Evolutionary conservation across 2,329 filamentous ascomycete genomes (phyloP).

Genomic region (Albophoma yamanashiensis): DNA sequence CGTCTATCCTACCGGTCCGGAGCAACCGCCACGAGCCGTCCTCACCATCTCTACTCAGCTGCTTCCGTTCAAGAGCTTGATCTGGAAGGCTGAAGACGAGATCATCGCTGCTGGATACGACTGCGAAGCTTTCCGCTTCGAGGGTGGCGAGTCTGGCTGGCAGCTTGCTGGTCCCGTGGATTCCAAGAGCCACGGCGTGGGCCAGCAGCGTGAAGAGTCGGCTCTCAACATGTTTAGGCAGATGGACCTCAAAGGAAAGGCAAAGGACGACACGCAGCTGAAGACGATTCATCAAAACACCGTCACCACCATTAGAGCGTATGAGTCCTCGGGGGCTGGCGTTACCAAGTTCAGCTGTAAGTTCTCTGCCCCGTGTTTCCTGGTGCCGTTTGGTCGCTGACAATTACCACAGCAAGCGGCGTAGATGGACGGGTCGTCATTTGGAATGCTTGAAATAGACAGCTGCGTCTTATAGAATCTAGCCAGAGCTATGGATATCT

Average conservation of each 20-base stretch:
- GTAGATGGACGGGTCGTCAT: slow-evolving; percentile 76
- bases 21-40: slow-evolving; percentile 83
- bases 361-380: slow-evolving; percentile 20
- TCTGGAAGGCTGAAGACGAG: slow-evolving; percentile 87
- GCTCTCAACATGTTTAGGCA: slow-evolving; percentile 97
- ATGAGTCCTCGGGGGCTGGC: slow-evolving; percentile 51
- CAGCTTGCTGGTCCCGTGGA: slow-evolving; percentile 73
- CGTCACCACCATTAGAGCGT: slow-evolving; percentile 73
- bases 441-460: slow-evolving; percentile 49
- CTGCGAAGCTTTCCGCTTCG: slow-evolving; percentile 81
- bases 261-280: slow-evolving; percentile 83
- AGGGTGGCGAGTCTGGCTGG: slow-evolving; percentile 72
- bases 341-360: slow-evolving; percentile 82
- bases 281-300: slow-evolving; percentile 97
- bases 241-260: slow-evolving; percentile 96
- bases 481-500: neutral
- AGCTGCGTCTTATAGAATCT: neutral
- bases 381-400: slow-evolving; percentile 13
- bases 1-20: slow-evolving; percentile 85
- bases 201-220: slow-evolving; percentile 68
- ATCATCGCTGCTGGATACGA: slow-evolving; percentile 93
- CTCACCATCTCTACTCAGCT: slow-evolving; percentile 83
- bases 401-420: slow-evolving; percentile 51
- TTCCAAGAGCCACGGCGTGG: slow-evolving; percentile 53
- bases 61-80: slow-evolving; percentile 81